Conservation (phyloP, 2,329 filamentous ascomycete genomes). For the Diaporthe longicolla region DNA sequence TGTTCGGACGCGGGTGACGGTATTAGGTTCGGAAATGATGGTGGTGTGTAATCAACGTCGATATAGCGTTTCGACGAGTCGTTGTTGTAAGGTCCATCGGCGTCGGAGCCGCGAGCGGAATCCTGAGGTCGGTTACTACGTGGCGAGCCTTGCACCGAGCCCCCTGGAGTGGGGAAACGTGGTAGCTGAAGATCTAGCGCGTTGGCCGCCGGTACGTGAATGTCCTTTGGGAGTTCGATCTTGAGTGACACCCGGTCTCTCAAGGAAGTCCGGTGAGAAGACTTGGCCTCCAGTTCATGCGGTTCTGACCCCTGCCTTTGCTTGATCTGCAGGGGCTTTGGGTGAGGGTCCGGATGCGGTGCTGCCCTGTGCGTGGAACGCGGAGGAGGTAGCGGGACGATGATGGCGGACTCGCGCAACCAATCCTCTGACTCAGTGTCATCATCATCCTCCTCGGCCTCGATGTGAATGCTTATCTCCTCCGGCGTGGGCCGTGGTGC, state of each 20-base stretch:
- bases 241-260: constrained; percentile 69
- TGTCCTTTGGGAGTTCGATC: constrained; percentile 65
- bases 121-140: constrained; percentile 56
- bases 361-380: constrained; percentile 22
- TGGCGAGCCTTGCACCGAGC: constrained; percentile 34
- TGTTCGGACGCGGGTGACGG: constrained; percentile 66
- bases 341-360: constrained; percentile 18
- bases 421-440: constrained; percentile 29
- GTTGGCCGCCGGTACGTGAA: constrained; percentile 65
- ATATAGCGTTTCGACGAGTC: constrained; percentile 46
- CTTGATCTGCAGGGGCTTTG: constrained; percentile 39
- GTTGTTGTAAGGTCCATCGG: constrained; percentile 57
- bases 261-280: constrained; percentile 61
- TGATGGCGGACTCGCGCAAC: constrained; percentile 40
- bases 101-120: constrained; percentile 64
- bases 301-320: constrained; percentile 41
- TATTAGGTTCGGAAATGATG: constrained; percentile 55
- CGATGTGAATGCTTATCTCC: constrained; percentile 42
- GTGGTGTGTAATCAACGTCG: constrained; percentile 54
- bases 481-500: constrained; percentile 38
- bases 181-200: constrained; percentile 53
- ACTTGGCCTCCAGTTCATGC: constrained; percentile 44
- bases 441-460: constrained; percentile 40
- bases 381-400: constrained; percentile 31
- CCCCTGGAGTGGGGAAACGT: constrained; percentile 35